Evolutionary conservation across 768 basidiomycete species (phyloP).

Genomic region (Suillus ampliporus): DNA sequence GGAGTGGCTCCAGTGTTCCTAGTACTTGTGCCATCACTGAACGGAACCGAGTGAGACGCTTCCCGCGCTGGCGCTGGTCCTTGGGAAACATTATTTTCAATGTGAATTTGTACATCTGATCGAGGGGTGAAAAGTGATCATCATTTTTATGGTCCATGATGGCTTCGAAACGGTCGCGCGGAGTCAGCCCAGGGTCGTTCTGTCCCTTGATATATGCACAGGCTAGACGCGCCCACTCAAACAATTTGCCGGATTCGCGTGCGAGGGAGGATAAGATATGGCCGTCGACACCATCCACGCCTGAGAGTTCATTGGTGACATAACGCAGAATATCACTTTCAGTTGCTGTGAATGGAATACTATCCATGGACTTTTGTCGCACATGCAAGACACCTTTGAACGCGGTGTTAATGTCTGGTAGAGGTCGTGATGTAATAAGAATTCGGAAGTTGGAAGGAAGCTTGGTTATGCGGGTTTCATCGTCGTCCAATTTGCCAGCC

Average conservation of each 20-base stretch:
- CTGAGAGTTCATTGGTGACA: not conserved
- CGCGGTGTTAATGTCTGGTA: not conserved
- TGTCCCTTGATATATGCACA: slow-evolving; percentile 9
- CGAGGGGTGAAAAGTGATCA: not conserved
- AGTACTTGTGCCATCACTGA: slow-evolving; percentile 10
- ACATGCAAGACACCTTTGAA: not conserved
- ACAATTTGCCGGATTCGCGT: not conserved
- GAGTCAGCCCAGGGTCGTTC: not conserved
- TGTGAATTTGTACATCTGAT: slow-evolving; percentile 1
- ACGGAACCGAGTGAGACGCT: not conserved
- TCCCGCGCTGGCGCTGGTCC: not conserved
- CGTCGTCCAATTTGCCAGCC: slow-evolving; percentile 31
- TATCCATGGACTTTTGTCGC: not conserved
- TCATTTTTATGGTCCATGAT: not conserved
- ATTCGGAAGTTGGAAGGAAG: slow-evolving; percentile 12
- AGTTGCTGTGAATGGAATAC: not conserved
- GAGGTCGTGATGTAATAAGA: slow-evolving; percentile 10
- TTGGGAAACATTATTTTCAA: not conserved
- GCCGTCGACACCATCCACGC: not conserved
- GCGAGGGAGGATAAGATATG: not conserved
- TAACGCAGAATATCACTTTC: not conserved
- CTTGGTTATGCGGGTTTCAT: slow-evolving; percentile 4
- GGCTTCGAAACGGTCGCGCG: not conserved
- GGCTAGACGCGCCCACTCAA: slow-evolving; percentile 9
- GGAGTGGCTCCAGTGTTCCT: slow-evolving; percentile 9